These are phyloP conservation scores for Waltergamsia citrina DNA, from an alignment of 2,329 filamentous ascomycete genomes.

Conservation along the genomic window DNA sequence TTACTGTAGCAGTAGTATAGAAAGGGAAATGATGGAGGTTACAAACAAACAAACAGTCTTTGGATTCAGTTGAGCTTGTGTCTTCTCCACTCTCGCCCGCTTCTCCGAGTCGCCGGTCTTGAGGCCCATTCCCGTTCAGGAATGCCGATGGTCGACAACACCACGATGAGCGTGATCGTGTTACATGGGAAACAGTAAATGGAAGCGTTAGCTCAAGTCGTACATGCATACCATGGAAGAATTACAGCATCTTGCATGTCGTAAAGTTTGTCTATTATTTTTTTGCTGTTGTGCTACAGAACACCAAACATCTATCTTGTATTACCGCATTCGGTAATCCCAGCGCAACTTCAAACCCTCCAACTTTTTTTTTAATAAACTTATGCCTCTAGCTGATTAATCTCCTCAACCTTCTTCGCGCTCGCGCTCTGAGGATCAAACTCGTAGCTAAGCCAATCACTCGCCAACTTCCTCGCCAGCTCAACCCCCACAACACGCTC, in stretches of 20 bases:
- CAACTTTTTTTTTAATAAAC: neutral
- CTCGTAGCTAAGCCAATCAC: conserved; percentile 76
- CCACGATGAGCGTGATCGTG: too few relatives aligned
- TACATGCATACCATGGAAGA: too few relatives aligned
- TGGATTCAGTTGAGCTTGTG: neutral
- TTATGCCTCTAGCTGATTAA: conserved; percentile 24
- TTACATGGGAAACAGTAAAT: too few relatives aligned
- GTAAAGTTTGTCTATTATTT: too few relatives aligned
- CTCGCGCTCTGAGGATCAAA: conserved; percentile 54
- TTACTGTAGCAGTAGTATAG: neutral
- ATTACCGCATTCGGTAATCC: conserved; percentile 8
- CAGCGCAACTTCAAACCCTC: neutral
- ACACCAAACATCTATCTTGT: neutral
- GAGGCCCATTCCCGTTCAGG: conserved; percentile 5
- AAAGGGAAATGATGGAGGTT: neutral
- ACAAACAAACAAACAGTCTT: neutral
- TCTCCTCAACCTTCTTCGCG: conserved; percentile 34
- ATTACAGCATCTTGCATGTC: too few relatives aligned
- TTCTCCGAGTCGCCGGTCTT: neutral
- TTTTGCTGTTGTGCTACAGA: too few relatives aligned
- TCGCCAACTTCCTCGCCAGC: conserved; percentile 65
- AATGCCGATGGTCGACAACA: conserved; percentile 5
- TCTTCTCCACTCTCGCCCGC: too few relatives aligned
- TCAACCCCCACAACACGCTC: conserved; percentile 77
- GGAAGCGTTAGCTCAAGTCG: too few relatives aligned